phyloP scores from a whole-genome alignment of 495 filamentous ascomycete genomes.

The Penicillium antarcticum region DNA sequence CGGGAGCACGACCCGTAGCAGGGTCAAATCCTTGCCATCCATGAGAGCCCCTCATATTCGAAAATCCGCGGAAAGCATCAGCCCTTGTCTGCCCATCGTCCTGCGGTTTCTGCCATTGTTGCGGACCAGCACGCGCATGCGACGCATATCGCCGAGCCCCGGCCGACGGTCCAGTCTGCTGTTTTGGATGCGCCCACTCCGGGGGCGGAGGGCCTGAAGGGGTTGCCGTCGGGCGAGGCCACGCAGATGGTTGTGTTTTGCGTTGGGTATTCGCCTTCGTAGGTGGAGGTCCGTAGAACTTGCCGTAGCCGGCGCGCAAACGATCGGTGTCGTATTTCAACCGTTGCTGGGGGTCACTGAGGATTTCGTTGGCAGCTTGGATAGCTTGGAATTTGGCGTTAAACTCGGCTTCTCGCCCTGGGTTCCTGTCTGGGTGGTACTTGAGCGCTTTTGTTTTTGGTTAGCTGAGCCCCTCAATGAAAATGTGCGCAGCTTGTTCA shows the following conservation, averaged over 20 bases:
- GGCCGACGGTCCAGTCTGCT: conserved; percentile 41
- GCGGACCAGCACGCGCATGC: conserved; percentile 44
- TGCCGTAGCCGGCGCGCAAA: conserved; percentile 44
- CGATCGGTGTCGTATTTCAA: conserved; percentile 77
- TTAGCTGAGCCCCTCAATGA: not conserved
- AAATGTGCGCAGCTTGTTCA: not conserved
- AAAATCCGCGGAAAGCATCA: conserved; percentile 64
- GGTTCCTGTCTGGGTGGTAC: conserved; percentile 89
- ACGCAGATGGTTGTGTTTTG: conserved; percentile 22
- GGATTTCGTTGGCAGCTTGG: conserved; percentile 79
- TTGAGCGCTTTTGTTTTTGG: conserved; percentile 57
- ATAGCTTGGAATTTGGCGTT: conserved; percentile 81
- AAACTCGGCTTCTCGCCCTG: conserved; percentile 72
- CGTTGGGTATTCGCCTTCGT: conserved; percentile 28
- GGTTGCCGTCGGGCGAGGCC: conserved; percentile 7
- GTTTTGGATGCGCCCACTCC: conserved; percentile 28
- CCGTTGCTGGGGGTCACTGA: conserved; percentile 63
- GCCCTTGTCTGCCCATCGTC: conserved; percentile 53
- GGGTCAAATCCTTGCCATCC: conserved; percentile 44
- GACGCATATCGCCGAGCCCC: conserved; percentile 55
- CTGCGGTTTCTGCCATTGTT: conserved; percentile 40
- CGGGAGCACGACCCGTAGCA: conserved; percentile 28
- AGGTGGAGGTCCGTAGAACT: conserved; percentile 33
- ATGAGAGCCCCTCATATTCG: conserved; percentile 57
- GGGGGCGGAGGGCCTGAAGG: conserved; percentile 12